A percentile compares a stretch with the other conserved stretches of the same genome.
These are phyloP conservation scores for Ophiostoma pallidulum DNA, from an alignment of 2,329 filamentous ascomycete genomes.

Conservation along the genomic window DNA sequence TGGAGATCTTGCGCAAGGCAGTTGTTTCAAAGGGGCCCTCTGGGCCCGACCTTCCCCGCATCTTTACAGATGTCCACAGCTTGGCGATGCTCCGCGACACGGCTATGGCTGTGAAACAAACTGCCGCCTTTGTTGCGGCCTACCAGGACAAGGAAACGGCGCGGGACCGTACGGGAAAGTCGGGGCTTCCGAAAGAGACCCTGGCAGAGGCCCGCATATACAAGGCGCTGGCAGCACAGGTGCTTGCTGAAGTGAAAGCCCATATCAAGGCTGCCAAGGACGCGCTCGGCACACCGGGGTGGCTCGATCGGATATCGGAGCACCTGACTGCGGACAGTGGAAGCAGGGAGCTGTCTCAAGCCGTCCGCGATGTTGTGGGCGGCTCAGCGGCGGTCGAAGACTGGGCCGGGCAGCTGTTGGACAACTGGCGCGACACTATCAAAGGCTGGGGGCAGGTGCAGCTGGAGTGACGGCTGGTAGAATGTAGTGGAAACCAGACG, in stretches of 20 bases:
- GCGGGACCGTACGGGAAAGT: conserved; percentile 25
- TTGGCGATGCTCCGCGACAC: conserved; percentile 30
- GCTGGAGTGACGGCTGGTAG: conserved; percentile 20
- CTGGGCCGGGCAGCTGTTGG: conserved; percentile 27
- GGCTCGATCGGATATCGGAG: conserved; percentile 27
- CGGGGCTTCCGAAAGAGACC: conserved; percentile 26
- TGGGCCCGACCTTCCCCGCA: conserved; percentile 18
- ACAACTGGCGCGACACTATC: conserved; percentile 30
- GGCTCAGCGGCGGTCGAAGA: conserved; percentile 23
- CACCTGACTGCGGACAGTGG: conserved; percentile 3
- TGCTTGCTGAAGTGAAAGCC: conserved; percentile 22
- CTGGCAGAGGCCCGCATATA: conserved; percentile 23
- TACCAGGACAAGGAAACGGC: conserved; percentile 26
- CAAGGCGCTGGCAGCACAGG: conserved; percentile 12
- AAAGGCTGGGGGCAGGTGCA: conserved; percentile 29
- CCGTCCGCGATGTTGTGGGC: conserved; percentile 22
- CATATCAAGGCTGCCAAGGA: conserved; percentile 26
- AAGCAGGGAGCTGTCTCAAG: conserved; percentile 15
- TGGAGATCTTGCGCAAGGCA: conserved; percentile 11
- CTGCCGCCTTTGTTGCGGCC: conserved; percentile 22
- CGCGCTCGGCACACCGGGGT: conserved; percentile 25
- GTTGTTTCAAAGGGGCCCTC: background rate
- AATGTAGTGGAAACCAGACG: background rate
- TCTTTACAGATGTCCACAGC: conserved; percentile 27
- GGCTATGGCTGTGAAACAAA: conserved; percentile 24